Percentiles rank a stretch among this genome's conserved stretches.
These are phyloP conservation scores for Jaenimonas drosophilae DNA, from an alignment of 208 protist genomes.

Conservation along the genomic window DNA sequence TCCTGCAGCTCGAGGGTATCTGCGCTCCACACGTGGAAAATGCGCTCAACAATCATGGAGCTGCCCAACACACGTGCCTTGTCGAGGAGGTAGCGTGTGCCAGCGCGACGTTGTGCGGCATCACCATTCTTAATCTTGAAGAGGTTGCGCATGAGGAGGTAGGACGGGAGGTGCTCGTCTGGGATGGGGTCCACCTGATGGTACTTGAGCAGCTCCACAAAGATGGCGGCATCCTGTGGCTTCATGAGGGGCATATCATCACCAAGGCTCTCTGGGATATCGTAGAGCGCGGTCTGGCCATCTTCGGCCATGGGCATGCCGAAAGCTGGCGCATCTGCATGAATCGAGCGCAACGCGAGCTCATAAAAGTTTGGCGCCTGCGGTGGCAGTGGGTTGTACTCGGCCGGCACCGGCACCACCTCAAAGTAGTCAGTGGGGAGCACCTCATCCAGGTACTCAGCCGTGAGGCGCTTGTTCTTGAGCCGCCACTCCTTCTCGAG, in stretches of 20 bases:
- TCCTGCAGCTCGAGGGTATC: slow-evolving; percentile 97
- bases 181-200: slow-evolving; percentile 78
- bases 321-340: neutral
- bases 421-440: slow-evolving; percentile 66
- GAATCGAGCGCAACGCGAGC: slow-evolving; percentile 14
- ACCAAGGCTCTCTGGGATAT: slow-evolving; percentile 80
- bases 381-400: slow-evolving; percentile 69
- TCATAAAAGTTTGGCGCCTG: slow-evolving; percentile 89
- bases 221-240: slow-evolving; percentile 96
- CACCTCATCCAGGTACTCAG: slow-evolving; percentile 60
- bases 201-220: slow-evolving; percentile 92
- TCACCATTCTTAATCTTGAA: slow-evolving; percentile 99
- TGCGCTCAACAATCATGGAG: slow-evolving; percentile 96
- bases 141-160: slow-evolving; percentile 96
- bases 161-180: slow-evolving; percentile 89
- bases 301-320: neutral
- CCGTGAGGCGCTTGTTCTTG: slow-evolving; percentile 81
- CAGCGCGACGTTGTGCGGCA: slow-evolving; percentile 93
- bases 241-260: slow-evolving; percentile 93
- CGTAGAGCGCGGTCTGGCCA: slow-evolving; percentile 29
- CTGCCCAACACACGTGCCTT: slow-evolving; percentile 97
- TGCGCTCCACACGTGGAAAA: slow-evolving; percentile 96
- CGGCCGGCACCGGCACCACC: slow-evolving; percentile 49
- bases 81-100: slow-evolving; percentile 95
- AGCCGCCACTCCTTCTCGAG: slow-evolving; percentile 75